Percentiles rank a stretch among this genome's conserved stretches.
phyloP scores from a whole-genome alignment of 345 rosid species.

The Conringia planisiliqua region DNA sequence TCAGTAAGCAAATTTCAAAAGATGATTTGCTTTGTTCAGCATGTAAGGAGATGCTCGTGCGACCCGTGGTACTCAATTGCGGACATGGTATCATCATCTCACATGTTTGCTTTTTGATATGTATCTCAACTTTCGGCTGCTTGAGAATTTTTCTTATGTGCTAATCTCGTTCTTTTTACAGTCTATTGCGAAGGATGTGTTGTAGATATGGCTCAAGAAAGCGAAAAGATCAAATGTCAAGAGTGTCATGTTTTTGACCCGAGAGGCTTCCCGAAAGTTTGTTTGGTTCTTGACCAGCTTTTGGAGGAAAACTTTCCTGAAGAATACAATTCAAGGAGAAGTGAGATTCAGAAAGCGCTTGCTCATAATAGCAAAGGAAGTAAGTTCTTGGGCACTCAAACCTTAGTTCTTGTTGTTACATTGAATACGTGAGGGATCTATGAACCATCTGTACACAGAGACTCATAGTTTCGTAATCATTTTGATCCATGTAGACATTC shows the following conservation, averaged over 20 bases:
- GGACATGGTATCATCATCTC: constrained; percentile 69
- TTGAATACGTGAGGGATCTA: background rate
- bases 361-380: constrained; percentile 29
- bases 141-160: background rate
- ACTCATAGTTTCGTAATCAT: background rate
- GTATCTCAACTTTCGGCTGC: background rate
- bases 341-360: constrained; percentile 33
- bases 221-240: constrained; percentile 53
- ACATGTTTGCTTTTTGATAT: background rate
- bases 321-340: constrained; percentile 59
- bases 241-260: constrained; percentile 64
- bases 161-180: constrained; percentile 25
- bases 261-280: constrained; percentile 53
- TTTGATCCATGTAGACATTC: constrained; percentile 33
- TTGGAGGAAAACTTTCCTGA: constrained; percentile 49
- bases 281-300: constrained; percentile 63
- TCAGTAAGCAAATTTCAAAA: constrained; percentile 36
- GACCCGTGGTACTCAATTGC: constrained; percentile 70
- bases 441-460: background rate
- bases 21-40: constrained; percentile 59
- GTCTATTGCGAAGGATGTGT: constrained; percentile 74
- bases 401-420: constrained; percentile 15
- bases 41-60: constrained; percentile 63
- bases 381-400: constrained; percentile 17
- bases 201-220: constrained; percentile 31